phyloP scores from a whole-genome alignment of 176 grass and related monocot genomes.

The Thinopyrum elongatum region DNA sequence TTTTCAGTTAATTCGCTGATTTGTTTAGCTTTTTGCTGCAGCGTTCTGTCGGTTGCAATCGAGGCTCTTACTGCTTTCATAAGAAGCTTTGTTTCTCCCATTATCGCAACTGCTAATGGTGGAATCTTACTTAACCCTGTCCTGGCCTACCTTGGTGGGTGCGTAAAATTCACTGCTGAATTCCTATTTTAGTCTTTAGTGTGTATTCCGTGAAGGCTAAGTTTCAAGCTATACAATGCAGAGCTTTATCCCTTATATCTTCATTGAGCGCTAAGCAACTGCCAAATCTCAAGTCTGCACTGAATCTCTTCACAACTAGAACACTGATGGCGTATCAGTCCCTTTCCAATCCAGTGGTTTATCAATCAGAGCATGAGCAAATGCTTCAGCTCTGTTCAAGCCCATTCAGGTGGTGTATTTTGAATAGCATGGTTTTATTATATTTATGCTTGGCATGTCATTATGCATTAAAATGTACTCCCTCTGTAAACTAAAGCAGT shows the following conservation, averaged over 20 bases:
- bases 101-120: slow-evolving; percentile 48
- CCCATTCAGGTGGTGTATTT: slow-evolving; percentile 67
- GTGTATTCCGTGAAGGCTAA: slow-evolving; percentile 28
- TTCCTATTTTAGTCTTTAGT: slow-evolving; percentile 15
- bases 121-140: slow-evolving; percentile 94
- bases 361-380: slow-evolving; percentile 82
- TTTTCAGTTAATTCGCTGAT: background rate
- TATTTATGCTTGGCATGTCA: slow-evolving; percentile 19
- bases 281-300: slow-evolving; percentile 63
- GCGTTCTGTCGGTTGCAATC: slow-evolving; percentile 88
- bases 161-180: slow-evolving; percentile 36
- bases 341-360: slow-evolving; percentile 71
- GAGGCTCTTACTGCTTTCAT: slow-evolving; percentile 97
- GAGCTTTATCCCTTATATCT: slow-evolving; percentile 82
- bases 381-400: slow-evolving; percentile 77
- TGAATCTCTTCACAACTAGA: slow-evolving; percentile 81
- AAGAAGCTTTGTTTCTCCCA: slow-evolving; percentile 80
- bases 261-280: slow-evolving; percentile 69
- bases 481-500: too few species aligned
- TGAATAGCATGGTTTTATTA: slow-evolving; percentile 27
- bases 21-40: slow-evolving; percentile 44
- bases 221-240: slow-evolving; percentile 40
- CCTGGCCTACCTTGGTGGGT: slow-evolving; percentile 90
- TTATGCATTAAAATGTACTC: slow-evolving; percentile 9
- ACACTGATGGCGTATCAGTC: slow-evolving; percentile 87